Percentiles rank a stretch among this genome's conserved stretches.
These are phyloP conservation scores for Aspergillus oerlinghausenensis DNA, from an alignment of 2,329 filamentous ascomycete genomes.

Conservation along the genomic window DNA sequence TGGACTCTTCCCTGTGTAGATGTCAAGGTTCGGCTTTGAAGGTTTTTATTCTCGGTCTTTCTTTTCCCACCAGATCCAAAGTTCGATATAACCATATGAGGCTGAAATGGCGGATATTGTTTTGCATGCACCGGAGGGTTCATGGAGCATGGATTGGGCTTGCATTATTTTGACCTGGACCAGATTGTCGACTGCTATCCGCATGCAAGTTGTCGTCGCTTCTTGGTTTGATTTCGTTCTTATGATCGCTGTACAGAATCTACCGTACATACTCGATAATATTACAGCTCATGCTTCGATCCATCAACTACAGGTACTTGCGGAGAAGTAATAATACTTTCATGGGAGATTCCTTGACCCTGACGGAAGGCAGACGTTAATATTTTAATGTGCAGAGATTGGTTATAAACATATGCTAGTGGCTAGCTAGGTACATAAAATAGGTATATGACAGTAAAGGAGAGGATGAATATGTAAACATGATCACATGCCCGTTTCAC, in stretches of 20 bases:
- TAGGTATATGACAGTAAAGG: slow-evolving; percentile 30
- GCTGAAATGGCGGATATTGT: neutral
- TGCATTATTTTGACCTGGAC: neutral
- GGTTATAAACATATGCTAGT: slow-evolving; percentile 19
- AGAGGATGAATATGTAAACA: slow-evolving; percentile 13
- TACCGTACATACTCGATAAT: neutral
- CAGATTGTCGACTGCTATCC: neutral
- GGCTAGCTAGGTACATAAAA: slow-evolving; percentile 25
- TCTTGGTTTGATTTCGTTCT: neutral
- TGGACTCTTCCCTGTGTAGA: slow-evolving; percentile 91
- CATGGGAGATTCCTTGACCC: neutral
- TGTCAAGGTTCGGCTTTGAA: slow-evolving; percentile 71
- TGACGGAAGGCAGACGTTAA: neutral
- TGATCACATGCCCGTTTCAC: slow-evolving; percentile 9
- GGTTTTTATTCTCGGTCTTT: neutral
- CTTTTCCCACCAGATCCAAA: neutral
- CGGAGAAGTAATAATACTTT: neutral
- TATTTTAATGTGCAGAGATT: slow-evolving; percentile 7
- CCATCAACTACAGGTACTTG: neutral
- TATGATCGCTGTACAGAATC: neutral
- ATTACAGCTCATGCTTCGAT: neutral
- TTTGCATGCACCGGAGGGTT: neutral
- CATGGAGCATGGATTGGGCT: neutral
- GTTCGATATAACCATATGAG: neutral
- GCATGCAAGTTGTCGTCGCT: neutral